Evolutionary conservation across 345 rosid genomes (phyloP).

Genomic region (Barbarea vulgaris): DNA sequence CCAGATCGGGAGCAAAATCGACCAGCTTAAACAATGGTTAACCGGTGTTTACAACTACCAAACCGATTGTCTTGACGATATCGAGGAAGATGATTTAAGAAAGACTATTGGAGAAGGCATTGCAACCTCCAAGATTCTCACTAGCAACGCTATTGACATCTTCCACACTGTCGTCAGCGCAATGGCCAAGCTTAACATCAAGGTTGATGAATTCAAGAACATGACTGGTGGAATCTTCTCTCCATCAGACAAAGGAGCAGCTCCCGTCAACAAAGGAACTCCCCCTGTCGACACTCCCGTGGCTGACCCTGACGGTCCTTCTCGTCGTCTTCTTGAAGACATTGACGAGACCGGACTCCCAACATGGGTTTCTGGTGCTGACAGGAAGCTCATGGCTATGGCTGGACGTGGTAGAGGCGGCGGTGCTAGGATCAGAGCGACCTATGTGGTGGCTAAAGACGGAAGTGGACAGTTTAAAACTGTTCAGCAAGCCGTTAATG

Average conservation of each 20-base stretch:
- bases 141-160: constrained; percentile 63
- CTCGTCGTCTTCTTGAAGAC: constrained; percentile 53
- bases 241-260: constrained; percentile 31
- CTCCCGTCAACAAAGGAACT: constrained; percentile 16
- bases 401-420: constrained; percentile 30
- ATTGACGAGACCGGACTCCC: constrained; percentile 47
- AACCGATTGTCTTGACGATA: constrained; percentile 58
- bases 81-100: constrained; percentile 35
- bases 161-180: constrained; percentile 42
- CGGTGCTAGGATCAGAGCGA: constrained; percentile 43
- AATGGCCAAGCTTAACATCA: constrained; percentile 41
- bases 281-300: constrained; percentile 27
- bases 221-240: constrained; percentile 27
- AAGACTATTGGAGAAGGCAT: constrained; percentile 42
- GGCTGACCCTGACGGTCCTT: constrained; percentile 42
- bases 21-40: constrained; percentile 51
- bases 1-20: constrained; percentile 37
- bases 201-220: constrained; percentile 33
- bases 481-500: constrained; percentile 53
- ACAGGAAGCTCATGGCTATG: constrained; percentile 59
- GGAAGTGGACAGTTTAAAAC: constrained; percentile 72
- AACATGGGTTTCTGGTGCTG: constrained; percentile 63
- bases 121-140: constrained; percentile 42
- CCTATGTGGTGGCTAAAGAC: constrained; percentile 73
- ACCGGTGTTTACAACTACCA: constrained; percentile 64